Conservation (phyloP, 257 asterid genomes). For the Solanum lycopersicoides region DNA sequence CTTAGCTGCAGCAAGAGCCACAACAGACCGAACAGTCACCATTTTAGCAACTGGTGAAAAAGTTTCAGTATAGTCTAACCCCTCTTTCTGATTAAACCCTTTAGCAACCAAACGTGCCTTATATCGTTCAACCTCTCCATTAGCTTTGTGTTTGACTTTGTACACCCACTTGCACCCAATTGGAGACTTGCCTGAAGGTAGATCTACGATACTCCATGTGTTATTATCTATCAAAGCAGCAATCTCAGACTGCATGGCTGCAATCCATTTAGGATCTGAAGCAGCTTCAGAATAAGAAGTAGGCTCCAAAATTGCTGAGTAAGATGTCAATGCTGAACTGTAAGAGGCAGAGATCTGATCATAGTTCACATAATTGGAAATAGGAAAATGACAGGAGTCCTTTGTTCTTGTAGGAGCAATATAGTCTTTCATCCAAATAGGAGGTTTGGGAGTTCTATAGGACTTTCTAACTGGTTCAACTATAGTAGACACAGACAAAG, state of each 20-base stretch:
- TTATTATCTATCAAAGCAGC: too few relatives aligned
- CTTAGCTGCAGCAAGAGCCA: background rate
- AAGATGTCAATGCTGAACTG: background rate
- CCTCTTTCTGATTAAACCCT: background rate
- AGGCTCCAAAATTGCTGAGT: background rate
- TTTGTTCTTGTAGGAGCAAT: background rate
- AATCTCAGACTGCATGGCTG: too few relatives aligned
- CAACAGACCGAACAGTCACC: background rate
- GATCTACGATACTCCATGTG: background rate
- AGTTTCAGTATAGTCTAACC: background rate
- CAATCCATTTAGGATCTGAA: too few relatives aligned
- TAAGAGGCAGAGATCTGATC: too few relatives aligned
- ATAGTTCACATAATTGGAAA: background rate
- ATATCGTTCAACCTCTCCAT: background rate
- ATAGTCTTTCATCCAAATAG: background rate
- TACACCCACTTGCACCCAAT: background rate
- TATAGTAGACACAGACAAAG: too few relatives aligned
- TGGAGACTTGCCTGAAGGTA: background rate
- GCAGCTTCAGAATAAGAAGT: too few relatives aligned
- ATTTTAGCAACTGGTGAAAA: too few relatives aligned
- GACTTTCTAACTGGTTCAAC: background rate
- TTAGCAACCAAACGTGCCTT: background rate
- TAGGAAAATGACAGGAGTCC: background rate
- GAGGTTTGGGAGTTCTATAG: background rate
- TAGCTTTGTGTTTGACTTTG: background rate